Conservation (phyloP, 768 basidiomycete species). For the Lentinula detonsa region DNA sequence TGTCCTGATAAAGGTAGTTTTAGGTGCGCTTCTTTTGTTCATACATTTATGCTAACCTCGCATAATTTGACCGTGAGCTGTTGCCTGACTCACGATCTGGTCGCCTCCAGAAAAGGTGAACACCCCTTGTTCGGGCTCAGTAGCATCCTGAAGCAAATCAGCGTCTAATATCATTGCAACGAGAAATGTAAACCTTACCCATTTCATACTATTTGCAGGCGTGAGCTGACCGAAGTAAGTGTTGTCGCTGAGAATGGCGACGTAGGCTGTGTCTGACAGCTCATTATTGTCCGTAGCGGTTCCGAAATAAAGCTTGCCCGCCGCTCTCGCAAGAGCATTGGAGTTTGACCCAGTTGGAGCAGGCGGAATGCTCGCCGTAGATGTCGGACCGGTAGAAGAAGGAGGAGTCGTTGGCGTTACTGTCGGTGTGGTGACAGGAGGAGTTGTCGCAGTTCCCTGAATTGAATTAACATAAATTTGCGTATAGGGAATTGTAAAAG, state of each 20-base stretch:
- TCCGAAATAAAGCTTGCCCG: slow-evolving; percentile 42
- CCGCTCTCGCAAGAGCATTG: slow-evolving; percentile 29
- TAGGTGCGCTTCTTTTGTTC: neutral
- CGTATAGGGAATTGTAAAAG: neutral
- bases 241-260: slow-evolving; percentile 27
- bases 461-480: neutral
- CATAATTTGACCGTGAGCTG: slow-evolving; percentile 27
- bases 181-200: slow-evolving; percentile 17
- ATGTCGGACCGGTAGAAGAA: slow-evolving; percentile 4
- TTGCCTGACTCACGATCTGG: slow-evolving; percentile 27
- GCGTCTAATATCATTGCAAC: neutral
- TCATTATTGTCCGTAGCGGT: slow-evolving; percentile 43
- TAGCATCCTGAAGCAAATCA: slow-evolving; percentile 23
- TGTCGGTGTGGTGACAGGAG: slow-evolving; percentile 2
- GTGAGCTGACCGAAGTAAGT: slow-evolving; percentile 38
- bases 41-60: slow-evolving; percentile 16
- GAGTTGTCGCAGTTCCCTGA: neutral
- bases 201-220: slow-evolving; percentile 40
- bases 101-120: slow-evolving; percentile 29
- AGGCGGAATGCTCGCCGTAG: slow-evolving; percentile 9
- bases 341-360: slow-evolving; percentile 20
- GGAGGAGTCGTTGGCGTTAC: slow-evolving; percentile 7
- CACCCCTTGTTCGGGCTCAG: slow-evolving; percentile 26
- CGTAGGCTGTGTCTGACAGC: slow-evolving; percentile 31
- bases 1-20: slow-evolving; percentile 13